Percentiles rank a stretch among this genome's conserved stretches.
Evolutionary conservation across 140 eudicot species (phyloP).

Genomic region (Cichorium intybus): DNA sequence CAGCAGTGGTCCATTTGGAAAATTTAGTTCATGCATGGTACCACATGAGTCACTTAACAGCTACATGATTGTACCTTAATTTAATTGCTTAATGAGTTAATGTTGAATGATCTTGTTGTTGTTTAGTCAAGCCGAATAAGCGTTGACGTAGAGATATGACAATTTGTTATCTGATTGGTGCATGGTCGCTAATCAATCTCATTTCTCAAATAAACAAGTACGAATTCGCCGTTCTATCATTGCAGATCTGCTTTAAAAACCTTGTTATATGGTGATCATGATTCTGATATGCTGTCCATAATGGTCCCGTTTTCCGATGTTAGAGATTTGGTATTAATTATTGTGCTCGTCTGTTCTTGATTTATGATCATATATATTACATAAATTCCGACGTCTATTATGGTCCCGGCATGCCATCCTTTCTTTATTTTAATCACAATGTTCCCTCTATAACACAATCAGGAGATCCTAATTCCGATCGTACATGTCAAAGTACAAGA

Average conservation of each 20-base stretch:
- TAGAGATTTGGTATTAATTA: neutral
- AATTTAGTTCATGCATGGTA: neutral
- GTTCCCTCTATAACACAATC: neutral
- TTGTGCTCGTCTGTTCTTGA: neutral
- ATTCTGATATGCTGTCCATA: neutral
- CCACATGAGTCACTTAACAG: conserved; percentile 18
- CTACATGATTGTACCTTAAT: conserved; percentile 19
- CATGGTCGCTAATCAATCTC: neutral
- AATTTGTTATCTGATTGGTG: conserved; percentile 3
- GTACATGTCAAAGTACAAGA: too few species aligned
- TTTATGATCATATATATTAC: neutral
- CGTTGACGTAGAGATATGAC: neutral
- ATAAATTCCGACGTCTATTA: conserved; percentile 5
- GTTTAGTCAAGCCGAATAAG: conserved; percentile 16
- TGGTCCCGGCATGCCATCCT: neutral
- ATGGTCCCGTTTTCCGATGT: neutral
- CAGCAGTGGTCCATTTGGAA: neutral
- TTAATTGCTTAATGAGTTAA: conserved; percentile 10
- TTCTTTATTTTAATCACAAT: neutral
- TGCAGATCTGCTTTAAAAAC: neutral
- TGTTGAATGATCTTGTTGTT: conserved; percentile 14
- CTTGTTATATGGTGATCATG: neutral
- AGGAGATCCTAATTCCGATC: neutral
- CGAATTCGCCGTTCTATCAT: neutral
- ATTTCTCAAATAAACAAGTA: neutral